Evolutionary conservation across 208 protist genomes (phyloP).

Genomic region (Leishmania turanica): DNA sequence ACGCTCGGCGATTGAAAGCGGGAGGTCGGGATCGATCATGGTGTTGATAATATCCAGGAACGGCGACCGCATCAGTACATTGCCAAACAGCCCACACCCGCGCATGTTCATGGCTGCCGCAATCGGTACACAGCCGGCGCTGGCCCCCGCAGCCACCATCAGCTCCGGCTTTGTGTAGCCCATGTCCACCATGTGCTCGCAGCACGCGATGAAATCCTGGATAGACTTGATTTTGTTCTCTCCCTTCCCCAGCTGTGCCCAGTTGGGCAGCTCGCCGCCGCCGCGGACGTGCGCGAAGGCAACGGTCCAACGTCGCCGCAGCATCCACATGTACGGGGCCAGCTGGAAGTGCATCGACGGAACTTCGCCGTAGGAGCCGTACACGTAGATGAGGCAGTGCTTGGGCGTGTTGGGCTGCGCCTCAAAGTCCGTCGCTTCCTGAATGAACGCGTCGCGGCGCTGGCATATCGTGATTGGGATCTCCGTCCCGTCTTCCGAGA

Average conservation of each 20-base stretch:
- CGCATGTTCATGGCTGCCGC: conserved; percentile 93
- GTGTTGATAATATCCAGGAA: conserved; percentile 96
- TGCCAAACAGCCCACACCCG: conserved; percentile 84
- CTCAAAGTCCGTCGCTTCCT: conserved; percentile 92
- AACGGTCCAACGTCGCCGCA: conserved; percentile 89
- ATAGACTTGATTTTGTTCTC: conserved; percentile 90
- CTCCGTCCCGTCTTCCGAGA: conserved; percentile 83
- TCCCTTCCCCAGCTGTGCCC: conserved; percentile 80
- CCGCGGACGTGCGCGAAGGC: conserved; percentile 94
- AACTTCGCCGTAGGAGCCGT: conserved; percentile 91
- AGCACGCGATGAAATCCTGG: conserved; percentile 93
- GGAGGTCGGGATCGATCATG: conserved; percentile 91
- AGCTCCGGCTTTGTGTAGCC: conserved; percentile 86
- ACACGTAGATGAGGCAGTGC: conserved; percentile 92
- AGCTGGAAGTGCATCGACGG: conserved; percentile 93
- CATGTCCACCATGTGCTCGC: conserved; percentile 90
- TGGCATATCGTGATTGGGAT: conserved; percentile 92
- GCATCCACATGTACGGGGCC: conserved; percentile 93
- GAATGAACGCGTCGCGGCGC: conserved; percentile 84
- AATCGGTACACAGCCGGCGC: conserved; percentile 94
- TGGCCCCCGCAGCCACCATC: conserved; percentile 90
- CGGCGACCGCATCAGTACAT: conserved; percentile 85
- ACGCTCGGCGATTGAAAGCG: conserved; percentile 91
- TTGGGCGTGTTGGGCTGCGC: conserved; percentile 83
- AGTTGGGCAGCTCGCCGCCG: conserved; percentile 90